Base-by-base conservation (phyloP, 2,329 filamentous ascomycete genomes). In the Hymenotorrendiella dingleyae region DNA sequence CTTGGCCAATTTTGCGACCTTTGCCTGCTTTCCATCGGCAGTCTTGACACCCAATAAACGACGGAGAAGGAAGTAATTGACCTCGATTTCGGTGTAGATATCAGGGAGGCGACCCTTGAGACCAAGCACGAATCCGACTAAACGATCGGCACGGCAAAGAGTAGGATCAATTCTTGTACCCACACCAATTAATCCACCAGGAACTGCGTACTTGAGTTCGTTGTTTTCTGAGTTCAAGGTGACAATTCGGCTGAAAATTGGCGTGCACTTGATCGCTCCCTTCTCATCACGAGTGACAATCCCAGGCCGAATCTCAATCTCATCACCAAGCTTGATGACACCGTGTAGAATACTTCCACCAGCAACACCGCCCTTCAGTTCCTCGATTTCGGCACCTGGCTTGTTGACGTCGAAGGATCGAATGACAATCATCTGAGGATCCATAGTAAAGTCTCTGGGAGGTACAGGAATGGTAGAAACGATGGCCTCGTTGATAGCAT, bases 371-470 rank as follows among this genome's bases (percentile, higher is more conserved):
- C 93, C 93, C 78, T 97, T 96, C 50, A 98, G 76, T 58, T 98
- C 93, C 48, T 97, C 91, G 54, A 98, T 97, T 69, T 96, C 93
- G 30, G 93, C 90, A 78, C 93, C 93, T 30, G 93, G 93, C 78
- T 98, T 98, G 81, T 98, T 98, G 62, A 98, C 94, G 63, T 98
- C 93, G 67, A 98, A 98, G 2, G 91, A 97, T 67, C 93, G 88
- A 66, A 98, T 98, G 63, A 98, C 84, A 61, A 98, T 98, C 88
- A 98, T 96, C 70, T 95, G 90, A 32, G 93, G 93, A 54, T 91
- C 86, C 58, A 85, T 80, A 55, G 81, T 81, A 72, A 98, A 97
- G 67, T 97, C 90, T 67, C 93, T 80, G 47, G 84, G 71, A 12
- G 93, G 93, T 8, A 97, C 84, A 20, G 93, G 93, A 58, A 98